Evolutionary conservation across 306 rosid genomes (phyloP).

Genomic region (Carpinus viminea): DNA sequence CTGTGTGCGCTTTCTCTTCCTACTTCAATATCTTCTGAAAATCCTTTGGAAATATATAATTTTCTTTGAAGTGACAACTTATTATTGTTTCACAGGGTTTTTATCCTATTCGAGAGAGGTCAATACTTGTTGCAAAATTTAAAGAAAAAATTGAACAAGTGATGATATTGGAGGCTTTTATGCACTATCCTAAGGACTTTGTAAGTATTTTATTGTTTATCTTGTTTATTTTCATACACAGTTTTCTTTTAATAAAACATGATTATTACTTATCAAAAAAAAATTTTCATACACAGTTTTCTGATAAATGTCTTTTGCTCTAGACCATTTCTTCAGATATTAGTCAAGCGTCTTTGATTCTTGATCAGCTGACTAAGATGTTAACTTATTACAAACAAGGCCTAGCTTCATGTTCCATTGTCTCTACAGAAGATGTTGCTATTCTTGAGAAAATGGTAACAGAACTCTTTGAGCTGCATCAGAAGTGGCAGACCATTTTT

Average conservation of each 20-base stretch:
- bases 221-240: neutral
- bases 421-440: slow-evolving; percentile 40
- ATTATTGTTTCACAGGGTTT: slow-evolving; percentile 57
- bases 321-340: slow-evolving; percentile 73
- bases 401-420: slow-evolving; percentile 28
- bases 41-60: neutral
- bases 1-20: neutral
- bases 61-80: slow-evolving; percentile 15
- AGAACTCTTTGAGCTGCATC: slow-evolving; percentile 58
- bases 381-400: slow-evolving; percentile 48
- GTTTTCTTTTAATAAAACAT: neutral
- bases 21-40: neutral
- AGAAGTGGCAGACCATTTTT: slow-evolving; percentile 86
- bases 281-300: neutral
- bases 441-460: slow-evolving; percentile 42
- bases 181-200: slow-evolving; percentile 33
- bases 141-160: slow-evolving; percentile 53
- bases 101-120: slow-evolving; percentile 80
- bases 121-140: slow-evolving; percentile 52
- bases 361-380: slow-evolving; percentile 46
- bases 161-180: slow-evolving; percentile 44
- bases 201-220: slow-evolving; percentile 44
- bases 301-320: slow-evolving; percentile 19
- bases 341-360: slow-evolving; percentile 57
- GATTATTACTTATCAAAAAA: too few species aligned